Conservation (phyloP, 176 grass and related monocot species). For the Hyparrhenia diplandra region DNA sequence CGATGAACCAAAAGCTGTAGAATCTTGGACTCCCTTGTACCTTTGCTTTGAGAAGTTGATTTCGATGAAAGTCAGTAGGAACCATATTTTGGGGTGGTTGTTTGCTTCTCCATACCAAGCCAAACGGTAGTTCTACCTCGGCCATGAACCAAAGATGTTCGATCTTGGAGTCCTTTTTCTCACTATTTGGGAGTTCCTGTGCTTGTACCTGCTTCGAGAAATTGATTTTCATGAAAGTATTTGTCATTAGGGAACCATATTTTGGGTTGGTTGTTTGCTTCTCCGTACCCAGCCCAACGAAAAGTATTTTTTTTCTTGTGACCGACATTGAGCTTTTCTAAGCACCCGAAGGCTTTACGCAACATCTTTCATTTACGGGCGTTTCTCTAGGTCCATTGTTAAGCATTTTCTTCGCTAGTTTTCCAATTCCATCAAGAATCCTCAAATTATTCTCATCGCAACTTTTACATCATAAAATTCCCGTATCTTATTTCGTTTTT, state of each 20-base stretch:
- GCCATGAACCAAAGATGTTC: too few relatives aligned
- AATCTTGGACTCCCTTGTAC: neutral
- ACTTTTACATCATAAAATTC: neutral
- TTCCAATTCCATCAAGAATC: neutral
- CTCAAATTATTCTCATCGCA: neutral
- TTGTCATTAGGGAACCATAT: neutral
- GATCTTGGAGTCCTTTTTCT: too few relatives aligned
- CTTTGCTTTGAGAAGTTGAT: neutral
- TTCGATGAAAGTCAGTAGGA: too few relatives aligned
- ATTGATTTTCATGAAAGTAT: neutral
- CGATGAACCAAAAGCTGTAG: neutral
- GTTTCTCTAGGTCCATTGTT: neutral
- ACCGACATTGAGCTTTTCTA: neutral
- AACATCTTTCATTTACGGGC: neutral
- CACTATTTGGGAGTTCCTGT: neutral
- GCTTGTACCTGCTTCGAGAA: neutral
- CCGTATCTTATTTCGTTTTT: neutral
- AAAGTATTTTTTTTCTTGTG: neutral
- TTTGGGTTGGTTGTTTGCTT: neutral
- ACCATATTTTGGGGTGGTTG: too few relatives aligned
- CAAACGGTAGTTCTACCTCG: too few relatives aligned
- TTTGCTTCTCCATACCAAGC: neutral
- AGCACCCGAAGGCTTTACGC: neutral
- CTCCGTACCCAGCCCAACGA: neutral
- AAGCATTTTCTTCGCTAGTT: neutral